Base-by-base conservation (phyloP, 192 early-diverging fungal genomes). In the Coemansia sp. region DNA sequence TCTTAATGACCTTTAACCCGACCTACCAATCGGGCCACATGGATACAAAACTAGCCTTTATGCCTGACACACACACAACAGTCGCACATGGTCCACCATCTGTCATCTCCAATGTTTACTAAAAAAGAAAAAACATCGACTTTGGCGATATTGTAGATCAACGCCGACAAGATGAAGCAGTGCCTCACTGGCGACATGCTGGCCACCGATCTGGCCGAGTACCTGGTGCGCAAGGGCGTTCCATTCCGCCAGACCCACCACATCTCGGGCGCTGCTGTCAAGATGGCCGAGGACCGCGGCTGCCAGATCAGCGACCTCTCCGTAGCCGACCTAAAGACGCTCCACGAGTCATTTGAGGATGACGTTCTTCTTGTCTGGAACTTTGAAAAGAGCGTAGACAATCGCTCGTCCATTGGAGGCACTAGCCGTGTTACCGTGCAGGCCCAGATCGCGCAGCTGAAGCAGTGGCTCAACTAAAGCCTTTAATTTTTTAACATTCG, bases 181-280 rank as follows among this genome's bases (percentile, higher is more conserved):
- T 87, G 84, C 38, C 85, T 99, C 67, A 94, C 91, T 35, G 85
- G 83, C 15, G 96, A 98, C 72, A 97, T 99, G 96, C 87, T 99
- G 60, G 97, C 97, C 2, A 99, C 97, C 0, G 97, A 99, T 79
- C 79, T 99, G 12, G 97, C 97, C 45, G 97, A 99, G 77, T 99
- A 99, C 73, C 85, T 99, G 24, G 97, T 99, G 53, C 91, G 97
- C 59, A 98, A 98, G 85, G 94, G 94, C 31, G 91, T 99, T 53
- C 97, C 97, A 8, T 99, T 99, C 93, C 93, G 97, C 71, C 92
- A 96, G 73, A 99, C 97, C 2, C 97, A 99, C 79, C 96, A 99
- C 80, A 94, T 99, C 66, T 94, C 97, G 49, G 97, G 97, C 17
- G 91, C 89, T 6, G 97, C 97, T 24, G 96, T 99, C 57, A 87